phyloP scores from a whole-genome alignment of 2,329 filamentous ascomycete genomes.

The Trichophyton rubrum region DNA sequence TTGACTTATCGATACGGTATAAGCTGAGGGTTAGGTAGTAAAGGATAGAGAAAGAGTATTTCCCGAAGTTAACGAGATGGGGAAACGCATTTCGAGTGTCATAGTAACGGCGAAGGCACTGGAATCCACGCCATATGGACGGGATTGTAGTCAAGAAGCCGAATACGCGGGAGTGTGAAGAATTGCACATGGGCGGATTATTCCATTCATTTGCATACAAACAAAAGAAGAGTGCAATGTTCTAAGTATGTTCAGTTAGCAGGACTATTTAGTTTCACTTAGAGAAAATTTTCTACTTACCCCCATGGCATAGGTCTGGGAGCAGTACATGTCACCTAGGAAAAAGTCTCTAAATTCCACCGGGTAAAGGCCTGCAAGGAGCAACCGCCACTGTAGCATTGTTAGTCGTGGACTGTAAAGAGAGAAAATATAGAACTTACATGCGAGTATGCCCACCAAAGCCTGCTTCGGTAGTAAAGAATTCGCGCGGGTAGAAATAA shows the following conservation, averaged over 20 bases:
- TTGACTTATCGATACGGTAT: constrained; percentile 59
- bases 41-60: constrained; percentile 75
- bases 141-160: constrained; percentile 78
- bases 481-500: constrained; percentile 64
- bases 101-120: constrained; percentile 78
- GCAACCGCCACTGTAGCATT: constrained; percentile 58
- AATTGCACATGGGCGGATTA: constrained; percentile 67
- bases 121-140: constrained; percentile 77
- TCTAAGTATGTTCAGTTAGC: constrained; percentile 39
- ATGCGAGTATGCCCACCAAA: constrained; percentile 83
- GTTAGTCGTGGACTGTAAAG: constrained; percentile 18
- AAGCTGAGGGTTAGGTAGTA: constrained; percentile 68
- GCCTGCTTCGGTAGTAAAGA: constrained; percentile 62
- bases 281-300: constrained; percentile 43
- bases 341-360: constrained; percentile 98
- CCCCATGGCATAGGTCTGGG: constrained; percentile 76
- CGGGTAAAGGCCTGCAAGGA: constrained; percentile 75
- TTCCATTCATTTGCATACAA: constrained; percentile 72
- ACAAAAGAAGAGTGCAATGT: constrained; percentile 88
- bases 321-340: constrained; percentile 94
- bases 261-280: background rate
- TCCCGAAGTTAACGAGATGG: constrained; percentile 82
- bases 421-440: constrained; percentile 39
- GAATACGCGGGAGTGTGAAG: constrained; percentile 64
- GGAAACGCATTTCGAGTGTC: constrained; percentile 83